These are phyloP conservation scores for Aspergillus cejpii DNA, from an alignment of 2,329 filamentous ascomycete genomes.

Conservation along the genomic window DNA sequence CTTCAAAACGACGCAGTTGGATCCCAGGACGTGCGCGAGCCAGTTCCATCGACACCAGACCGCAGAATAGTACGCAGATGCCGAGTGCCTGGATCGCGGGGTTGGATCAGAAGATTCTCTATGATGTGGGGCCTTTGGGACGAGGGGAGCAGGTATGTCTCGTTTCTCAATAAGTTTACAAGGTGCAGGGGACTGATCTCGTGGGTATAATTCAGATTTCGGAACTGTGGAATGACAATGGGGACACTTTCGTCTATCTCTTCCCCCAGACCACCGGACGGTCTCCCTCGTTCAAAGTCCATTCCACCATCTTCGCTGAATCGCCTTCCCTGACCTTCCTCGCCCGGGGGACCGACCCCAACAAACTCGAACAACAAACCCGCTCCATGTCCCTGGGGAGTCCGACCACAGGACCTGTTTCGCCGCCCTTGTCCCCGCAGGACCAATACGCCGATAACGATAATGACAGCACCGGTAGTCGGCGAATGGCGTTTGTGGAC, in stretches of 20 bases:
- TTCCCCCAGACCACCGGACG: conserved; percentile 52
- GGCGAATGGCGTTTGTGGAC: conserved; percentile 40
- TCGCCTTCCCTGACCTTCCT: conserved; percentile 51
- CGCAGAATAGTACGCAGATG: conserved; percentile 26
- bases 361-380: conserved; percentile 33
- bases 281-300: conserved; percentile 55
- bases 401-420: conserved; percentile 19
- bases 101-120: conserved; percentile 50
- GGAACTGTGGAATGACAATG: conserved; percentile 57
- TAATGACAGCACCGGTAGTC: conserved; percentile 43
- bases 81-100: conserved; percentile 54
- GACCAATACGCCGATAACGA: conserved; percentile 32
- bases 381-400: conserved; percentile 28
- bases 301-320: conserved; percentile 53
- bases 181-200: too few species aligned
- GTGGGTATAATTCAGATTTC: too few species aligned
- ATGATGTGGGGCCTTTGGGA: conserved; percentile 48
- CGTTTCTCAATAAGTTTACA: neutral
- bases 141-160: conserved; percentile 47
- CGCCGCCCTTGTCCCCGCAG: conserved; percentile 28
- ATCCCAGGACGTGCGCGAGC: conserved; percentile 36
- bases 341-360: conserved; percentile 46
- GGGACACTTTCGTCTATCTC: conserved; percentile 58
- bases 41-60: conserved; percentile 29
- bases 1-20: conserved; percentile 42